Conservation (phyloP, 495 filamentous ascomycete species). For the Hypoxylon fragiforme region DNA sequence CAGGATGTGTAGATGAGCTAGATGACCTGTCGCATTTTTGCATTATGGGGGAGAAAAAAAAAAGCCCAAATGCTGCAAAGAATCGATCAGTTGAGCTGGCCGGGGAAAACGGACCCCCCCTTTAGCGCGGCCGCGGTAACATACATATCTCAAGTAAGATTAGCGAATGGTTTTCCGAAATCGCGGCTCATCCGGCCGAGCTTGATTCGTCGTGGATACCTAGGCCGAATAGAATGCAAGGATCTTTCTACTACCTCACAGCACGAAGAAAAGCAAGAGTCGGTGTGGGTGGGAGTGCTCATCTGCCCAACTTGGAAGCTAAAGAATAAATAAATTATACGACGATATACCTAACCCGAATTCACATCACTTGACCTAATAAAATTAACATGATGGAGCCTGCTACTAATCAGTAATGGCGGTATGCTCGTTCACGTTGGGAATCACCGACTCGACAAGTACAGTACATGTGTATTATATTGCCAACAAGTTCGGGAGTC, state of each 20-base stretch:
- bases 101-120: constrained; percentile 21
- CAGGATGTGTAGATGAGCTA: constrained; percentile 13
- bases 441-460: not conserved
- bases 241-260: constrained; percentile 29
- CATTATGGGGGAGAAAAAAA: constrained; percentile 11
- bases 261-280: constrained; percentile 27
- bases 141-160: constrained; percentile 19
- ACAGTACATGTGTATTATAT: no score
- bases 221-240: constrained; percentile 24
- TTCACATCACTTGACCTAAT: not conserved
- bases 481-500: no score
- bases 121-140: constrained; percentile 24
- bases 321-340: no score
- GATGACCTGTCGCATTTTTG: constrained; percentile 24
- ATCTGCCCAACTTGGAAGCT: not conserved
- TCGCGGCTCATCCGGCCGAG: constrained; percentile 31
- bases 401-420: not conserved
- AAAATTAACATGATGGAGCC: not conserved
- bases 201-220: constrained; percentile 19
- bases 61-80: constrained; percentile 32
- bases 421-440: not conserved
- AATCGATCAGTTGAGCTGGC: constrained; percentile 30
- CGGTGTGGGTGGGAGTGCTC: constrained; percentile 22
- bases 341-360: not conserved
- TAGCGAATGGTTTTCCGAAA: constrained; percentile 26